Conservation (phyloP, 768 basidiomycete genomes). For the Hydnum rufescens region DNA sequence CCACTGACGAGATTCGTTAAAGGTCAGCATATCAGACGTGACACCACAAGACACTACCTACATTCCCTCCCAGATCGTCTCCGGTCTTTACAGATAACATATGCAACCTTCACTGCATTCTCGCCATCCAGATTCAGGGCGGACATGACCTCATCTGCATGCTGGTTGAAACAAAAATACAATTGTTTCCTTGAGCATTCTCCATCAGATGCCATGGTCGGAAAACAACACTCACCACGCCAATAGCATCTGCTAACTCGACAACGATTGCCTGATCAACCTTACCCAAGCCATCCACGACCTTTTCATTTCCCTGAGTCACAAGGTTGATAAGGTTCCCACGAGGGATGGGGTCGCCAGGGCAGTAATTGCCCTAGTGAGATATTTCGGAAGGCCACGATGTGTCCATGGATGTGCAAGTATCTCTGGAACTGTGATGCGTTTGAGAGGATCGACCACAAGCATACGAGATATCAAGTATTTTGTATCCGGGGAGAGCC, state of each 20-base stretch:
- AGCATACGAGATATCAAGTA: conserved; percentile 78
- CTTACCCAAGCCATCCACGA: conserved; percentile 73
- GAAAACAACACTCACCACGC: conserved; percentile 16
- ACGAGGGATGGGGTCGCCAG: conserved; percentile 39
- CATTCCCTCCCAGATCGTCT: conserved; percentile 57
- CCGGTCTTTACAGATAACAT: conserved; percentile 83
- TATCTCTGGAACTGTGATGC: conserved; percentile 86
- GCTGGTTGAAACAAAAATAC: conserved; percentile 25
- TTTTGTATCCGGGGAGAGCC: conserved; percentile 58
- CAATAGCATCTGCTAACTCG: conserved; percentile 51
- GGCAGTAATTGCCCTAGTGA: conserved; percentile 16
- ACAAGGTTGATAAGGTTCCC: conserved; percentile 50
- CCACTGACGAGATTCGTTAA: background rate
- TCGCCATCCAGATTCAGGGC: conserved; percentile 69
- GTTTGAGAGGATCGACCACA: conserved; percentile 81
- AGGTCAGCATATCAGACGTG: background rate
- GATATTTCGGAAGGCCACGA: conserved; percentile 66
- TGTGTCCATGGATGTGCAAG: conserved; percentile 81
- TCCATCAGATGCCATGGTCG: background rate
- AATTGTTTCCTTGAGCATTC: background rate
- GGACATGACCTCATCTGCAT: conserved; percentile 63
- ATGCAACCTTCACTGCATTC: conserved; percentile 91
- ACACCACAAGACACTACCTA: conserved; percentile 25
- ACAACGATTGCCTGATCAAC: conserved; percentile 86
- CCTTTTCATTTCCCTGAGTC: conserved; percentile 47